These are phyloP conservation scores for Naegleria gruberi DNA, from an alignment of 208 protist species.

Conservation along the genomic window DNA sequence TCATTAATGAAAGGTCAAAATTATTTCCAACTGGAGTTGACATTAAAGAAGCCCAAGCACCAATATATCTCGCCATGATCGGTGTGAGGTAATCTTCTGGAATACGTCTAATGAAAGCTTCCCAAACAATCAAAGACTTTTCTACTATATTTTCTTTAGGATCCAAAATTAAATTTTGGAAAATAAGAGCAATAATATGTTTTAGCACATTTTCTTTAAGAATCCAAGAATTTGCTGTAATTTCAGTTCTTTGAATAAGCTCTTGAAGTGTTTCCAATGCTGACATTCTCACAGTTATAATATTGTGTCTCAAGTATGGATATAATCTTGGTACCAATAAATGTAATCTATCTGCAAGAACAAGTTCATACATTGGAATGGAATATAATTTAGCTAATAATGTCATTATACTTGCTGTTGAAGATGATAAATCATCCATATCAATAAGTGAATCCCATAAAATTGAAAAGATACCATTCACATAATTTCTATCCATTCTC, in stretches of 20 bases:
- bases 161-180: slow-evolving; percentile 47
- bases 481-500: not conserved
- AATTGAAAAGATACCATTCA: slow-evolving; percentile 39
- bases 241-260: slow-evolving; percentile 22
- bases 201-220: slow-evolving; percentile 36
- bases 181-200: slow-evolving; percentile 32
- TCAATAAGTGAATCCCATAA: slow-evolving; percentile 55
- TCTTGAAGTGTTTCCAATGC: slow-evolving; percentile 41
- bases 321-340: slow-evolving; percentile 19
- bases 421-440: slow-evolving; percentile 56
- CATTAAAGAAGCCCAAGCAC: not conserved
- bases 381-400: slow-evolving; percentile 39
- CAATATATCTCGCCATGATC: not conserved
- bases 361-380: not conserved
- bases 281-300: slow-evolving; percentile 38
- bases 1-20: not conserved
- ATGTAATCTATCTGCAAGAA: not conserved
- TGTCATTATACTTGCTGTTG: slow-evolving; percentile 43
- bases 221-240: not conserved
- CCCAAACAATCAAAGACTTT: slow-evolving; percentile 30
- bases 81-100: not conserved
- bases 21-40: not conserved
- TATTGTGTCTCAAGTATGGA: slow-evolving; percentile 33
- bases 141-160: slow-evolving; percentile 33
- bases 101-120: not conserved